phyloP scores from a whole-genome alignment of 2,329 filamentous ascomycete genomes.

The Fusarium devonianum region DNA sequence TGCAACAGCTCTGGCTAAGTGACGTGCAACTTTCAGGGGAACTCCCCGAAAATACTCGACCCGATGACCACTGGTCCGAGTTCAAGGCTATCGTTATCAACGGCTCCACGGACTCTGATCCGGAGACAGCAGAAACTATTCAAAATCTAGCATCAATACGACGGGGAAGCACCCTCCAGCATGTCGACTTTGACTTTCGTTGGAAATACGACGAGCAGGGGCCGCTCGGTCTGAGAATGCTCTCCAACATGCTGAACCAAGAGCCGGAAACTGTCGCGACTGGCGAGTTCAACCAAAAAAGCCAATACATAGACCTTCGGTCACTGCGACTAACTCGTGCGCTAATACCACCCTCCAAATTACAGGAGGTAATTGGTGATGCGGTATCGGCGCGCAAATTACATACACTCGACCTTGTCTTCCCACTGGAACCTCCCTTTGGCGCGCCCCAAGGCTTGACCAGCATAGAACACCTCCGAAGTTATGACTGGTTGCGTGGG shows the following conservation, averaged over 20 bases:
- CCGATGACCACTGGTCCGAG: slow-evolving; percentile 40
- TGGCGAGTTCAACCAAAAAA: slow-evolving; percentile 18
- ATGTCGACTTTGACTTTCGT: slow-evolving; percentile 44
- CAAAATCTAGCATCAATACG: slow-evolving; percentile 41
- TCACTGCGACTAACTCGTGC: slow-evolving; percentile 41
- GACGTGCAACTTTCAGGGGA: slow-evolving; percentile 35
- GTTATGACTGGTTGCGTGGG: slow-evolving; percentile 48
- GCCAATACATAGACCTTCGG: slow-evolving; percentile 40
- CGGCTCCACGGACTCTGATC: slow-evolving; percentile 32
- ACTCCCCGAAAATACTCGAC: slow-evolving; percentile 9
- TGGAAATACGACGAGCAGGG: slow-evolving; percentile 36
- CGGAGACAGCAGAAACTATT: slow-evolving; percentile 34
- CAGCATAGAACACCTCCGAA: slow-evolving; percentile 42
- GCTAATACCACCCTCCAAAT: slow-evolving; percentile 35
- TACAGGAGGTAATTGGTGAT: slow-evolving; percentile 36
- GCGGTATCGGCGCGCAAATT: slow-evolving; percentile 42
- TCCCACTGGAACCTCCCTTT: slow-evolving; percentile 40
- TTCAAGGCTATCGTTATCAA: slow-evolving; percentile 43
- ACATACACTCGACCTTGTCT: slow-evolving; percentile 48
- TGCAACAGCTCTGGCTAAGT: slow-evolving; percentile 46
- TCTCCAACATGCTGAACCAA: slow-evolving; percentile 27
- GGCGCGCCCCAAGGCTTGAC: slow-evolving; percentile 35
- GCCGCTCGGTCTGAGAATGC: slow-evolving; percentile 29
- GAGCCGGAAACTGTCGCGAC: slow-evolving; percentile 15
- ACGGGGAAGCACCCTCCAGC: slow-evolving; percentile 37